A percentile compares a stretch with the other conserved stretches of the same genome.
Evolutionary conservation across 768 basidiomycete species (phyloP).

Genomic region (Chalciporus sphaerocephalus): DNA sequence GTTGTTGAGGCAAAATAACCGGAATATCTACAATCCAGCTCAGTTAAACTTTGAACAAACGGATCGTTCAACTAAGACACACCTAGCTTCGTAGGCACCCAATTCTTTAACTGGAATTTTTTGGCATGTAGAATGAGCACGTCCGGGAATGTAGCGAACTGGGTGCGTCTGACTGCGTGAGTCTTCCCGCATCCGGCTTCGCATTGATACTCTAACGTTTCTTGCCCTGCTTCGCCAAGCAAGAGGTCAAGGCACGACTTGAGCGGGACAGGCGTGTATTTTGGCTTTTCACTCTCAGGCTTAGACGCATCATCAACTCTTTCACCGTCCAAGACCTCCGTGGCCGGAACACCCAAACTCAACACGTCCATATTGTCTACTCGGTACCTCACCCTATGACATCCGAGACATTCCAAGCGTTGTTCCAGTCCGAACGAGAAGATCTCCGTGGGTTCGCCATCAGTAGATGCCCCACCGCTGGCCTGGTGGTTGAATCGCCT

Average conservation of each 20-base stretch:
- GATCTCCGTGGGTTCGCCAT: conserved; percentile 62
- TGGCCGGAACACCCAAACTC: conserved; percentile 75
- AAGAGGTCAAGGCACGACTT: conserved; percentile 56
- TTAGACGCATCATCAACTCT: not conserved
- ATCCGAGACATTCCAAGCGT: conserved; percentile 74
- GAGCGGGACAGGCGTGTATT: conserved; percentile 62
- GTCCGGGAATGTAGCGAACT: conserved; percentile 84
- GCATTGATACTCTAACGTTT: conserved; percentile 78
- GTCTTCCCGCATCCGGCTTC: conserved; percentile 67
- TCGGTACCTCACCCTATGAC: conserved; percentile 77
- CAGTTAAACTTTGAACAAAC: not conserved
- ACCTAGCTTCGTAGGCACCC: conserved; percentile 96
- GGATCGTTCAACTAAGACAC: conserved; percentile 17
- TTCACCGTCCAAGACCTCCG: conserved; percentile 26
- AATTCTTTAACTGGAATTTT: conserved; percentile 92
- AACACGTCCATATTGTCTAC: conserved; percentile 71
- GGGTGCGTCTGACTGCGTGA: conserved; percentile 62
- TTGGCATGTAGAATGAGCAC: conserved; percentile 86
- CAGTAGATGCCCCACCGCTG: conserved; percentile 33
- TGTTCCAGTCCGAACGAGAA: conserved; percentile 87
- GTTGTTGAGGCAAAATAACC: conserved; percentile 57
- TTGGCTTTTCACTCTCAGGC: conserved; percentile 36
- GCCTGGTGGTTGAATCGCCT: conserved; percentile 58
- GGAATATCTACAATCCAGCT: conserved; percentile 68
- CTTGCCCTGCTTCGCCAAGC: conserved; percentile 41